phyloP scores from a whole-genome alignment of 1,139 yeast species.

The Hemisphaericaspora xylofermentans region DNA sequence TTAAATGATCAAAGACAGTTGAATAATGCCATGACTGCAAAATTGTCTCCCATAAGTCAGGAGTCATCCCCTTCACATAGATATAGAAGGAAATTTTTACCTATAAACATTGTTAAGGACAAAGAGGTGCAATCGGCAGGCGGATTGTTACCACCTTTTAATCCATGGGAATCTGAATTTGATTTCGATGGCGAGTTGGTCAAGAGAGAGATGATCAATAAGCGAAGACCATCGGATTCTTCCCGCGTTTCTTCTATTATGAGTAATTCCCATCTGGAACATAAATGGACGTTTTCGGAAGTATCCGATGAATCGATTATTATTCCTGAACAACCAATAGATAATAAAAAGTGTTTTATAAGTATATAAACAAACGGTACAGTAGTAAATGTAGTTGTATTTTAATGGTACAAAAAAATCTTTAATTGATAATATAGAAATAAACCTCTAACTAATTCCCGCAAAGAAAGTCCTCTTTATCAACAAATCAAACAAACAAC shows the following conservation, averaged over 20 bases:
- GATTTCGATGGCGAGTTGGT: neutral
- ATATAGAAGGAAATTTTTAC: conserved; percentile 20
- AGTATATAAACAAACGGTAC: too few species aligned
- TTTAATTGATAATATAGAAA: neutral
- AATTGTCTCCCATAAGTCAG: neutral
- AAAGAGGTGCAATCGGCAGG: neutral
- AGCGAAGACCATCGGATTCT: neutral
- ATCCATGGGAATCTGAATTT: neutral
- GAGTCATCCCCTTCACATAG: conserved; percentile 4
- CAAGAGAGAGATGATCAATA: neutral
- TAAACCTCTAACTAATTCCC: neutral
- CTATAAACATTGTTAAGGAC: conserved; percentile 17
- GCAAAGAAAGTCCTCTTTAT: neutral
- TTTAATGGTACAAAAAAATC: too few species aligned
- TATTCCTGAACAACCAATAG: neutral
- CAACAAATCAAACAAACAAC: too few species aligned
- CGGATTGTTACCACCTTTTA: neutral
- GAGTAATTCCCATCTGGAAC: conserved; percentile 4
- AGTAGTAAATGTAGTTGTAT: too few species aligned
- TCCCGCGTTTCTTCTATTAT: conserved; percentile 3
- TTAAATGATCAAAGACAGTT: conserved; percentile 24
- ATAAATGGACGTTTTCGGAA: neutral
- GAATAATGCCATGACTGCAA: conserved; percentile 17
- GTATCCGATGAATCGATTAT: neutral
- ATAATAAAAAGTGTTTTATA: neutral